Evolutionary conservation across 495 filamentous ascomycete genomes (phyloP).

Genomic region (Aspergillus baeticus): DNA sequence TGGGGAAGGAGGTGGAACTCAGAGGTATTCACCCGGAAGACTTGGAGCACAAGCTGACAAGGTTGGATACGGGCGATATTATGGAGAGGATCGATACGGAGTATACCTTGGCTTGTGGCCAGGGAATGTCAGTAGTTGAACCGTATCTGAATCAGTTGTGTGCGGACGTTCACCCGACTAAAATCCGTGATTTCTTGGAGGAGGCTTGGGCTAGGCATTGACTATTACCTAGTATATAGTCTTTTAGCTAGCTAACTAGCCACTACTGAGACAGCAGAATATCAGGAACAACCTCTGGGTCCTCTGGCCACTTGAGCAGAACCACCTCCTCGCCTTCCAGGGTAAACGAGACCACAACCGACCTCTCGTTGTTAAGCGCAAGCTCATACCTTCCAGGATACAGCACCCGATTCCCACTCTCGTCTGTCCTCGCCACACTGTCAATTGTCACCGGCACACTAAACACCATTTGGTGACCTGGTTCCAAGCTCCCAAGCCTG

Average conservation of each 20-base stretch:
- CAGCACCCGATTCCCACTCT: conserved; percentile 56
- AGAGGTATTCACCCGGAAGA: neutral
- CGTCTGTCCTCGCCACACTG: conserved; percentile 56
- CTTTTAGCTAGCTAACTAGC: no score
- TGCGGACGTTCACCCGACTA: conserved; percentile 35
- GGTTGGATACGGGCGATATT: neutral
- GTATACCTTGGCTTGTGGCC: conserved; percentile 12
- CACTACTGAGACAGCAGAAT: no score
- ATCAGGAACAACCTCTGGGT: neutral
- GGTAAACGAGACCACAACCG: conserved; percentile 26
- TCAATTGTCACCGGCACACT: conserved; percentile 55
- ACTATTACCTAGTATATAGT: no score
- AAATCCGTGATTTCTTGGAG: neutral
- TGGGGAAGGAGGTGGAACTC: conserved; percentile 27
- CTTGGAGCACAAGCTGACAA: neutral
- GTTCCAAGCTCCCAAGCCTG: conserved; percentile 45
- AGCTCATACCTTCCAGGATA: conserved; percentile 66
- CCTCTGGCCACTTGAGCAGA: conserved; percentile 34
- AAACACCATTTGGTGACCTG: conserved; percentile 34
- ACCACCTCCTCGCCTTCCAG: conserved; percentile 31
- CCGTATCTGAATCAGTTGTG: conserved; percentile 12
- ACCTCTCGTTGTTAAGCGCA: conserved; percentile 50
- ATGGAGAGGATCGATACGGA: conserved; percentile 1
- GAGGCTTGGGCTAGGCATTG: no score
- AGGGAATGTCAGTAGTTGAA: conserved; percentile 8